Evolutionary conservation across 176 grass and related monocot genomes (phyloP).

Genomic region (Carex kokanica): DNA sequence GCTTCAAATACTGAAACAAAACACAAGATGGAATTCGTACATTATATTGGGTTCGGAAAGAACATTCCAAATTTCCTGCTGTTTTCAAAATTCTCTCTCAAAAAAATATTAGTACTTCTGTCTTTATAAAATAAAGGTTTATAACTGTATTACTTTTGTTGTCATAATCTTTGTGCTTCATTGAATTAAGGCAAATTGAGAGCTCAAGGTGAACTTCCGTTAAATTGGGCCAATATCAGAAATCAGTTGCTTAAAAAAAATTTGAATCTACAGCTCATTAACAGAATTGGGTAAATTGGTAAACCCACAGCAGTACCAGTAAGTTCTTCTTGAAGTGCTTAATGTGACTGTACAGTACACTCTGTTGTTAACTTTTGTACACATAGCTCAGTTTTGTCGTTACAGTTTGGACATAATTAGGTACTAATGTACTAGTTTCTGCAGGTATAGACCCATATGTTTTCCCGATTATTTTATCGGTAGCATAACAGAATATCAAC

Average conservation of each 20-base stretch:
- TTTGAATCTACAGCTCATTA: not conserved
- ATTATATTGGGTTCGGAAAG: not conserved
- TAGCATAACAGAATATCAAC: no score
- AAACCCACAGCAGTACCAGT: not conserved
- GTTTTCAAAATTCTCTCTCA: not conserved
- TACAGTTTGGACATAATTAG: not conserved
- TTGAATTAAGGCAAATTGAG: not conserved
- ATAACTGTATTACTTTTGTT: not conserved
- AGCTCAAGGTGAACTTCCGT: not conserved
- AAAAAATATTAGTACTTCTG: not conserved
- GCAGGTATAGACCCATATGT: not conserved
- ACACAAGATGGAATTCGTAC: not conserved
- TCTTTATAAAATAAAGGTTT: not conserved
- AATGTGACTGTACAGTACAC: not conserved
- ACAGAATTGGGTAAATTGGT: not conserved
- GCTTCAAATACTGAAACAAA: constrained; percentile 43
- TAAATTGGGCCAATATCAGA: not conserved
- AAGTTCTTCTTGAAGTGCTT: not conserved
- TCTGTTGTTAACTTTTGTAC: not conserved
- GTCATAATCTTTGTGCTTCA: not conserved
- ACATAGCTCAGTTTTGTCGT: not conserved
- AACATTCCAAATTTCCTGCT: not conserved
- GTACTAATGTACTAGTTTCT: not conserved
- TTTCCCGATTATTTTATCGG: not conserved
- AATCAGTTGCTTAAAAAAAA: not conserved